Evolutionary conservation across 1,139 yeast species (phyloP).

Genomic region (Geotrichum macrosporum): DNA sequence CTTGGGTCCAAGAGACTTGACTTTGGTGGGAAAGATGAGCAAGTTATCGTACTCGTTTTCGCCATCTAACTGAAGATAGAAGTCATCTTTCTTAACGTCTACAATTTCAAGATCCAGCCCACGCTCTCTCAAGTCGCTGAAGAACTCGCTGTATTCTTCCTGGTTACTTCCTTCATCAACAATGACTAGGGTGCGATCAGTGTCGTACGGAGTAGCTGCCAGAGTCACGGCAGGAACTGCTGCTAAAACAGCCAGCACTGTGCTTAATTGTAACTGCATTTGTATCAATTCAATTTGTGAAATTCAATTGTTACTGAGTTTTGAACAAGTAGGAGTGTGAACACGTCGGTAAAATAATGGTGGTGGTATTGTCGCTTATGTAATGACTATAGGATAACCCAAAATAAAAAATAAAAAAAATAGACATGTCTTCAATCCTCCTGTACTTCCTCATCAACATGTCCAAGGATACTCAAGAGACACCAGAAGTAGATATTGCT

Average conservation of each 20-base stretch:
- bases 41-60: conserved; percentile 50
- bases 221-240: conserved; percentile 17
- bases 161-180: conserved; percentile 27
- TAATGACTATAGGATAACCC: no score
- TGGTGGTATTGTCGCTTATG: not conserved
- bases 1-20: conserved; percentile 42
- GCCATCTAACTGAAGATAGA: conserved; percentile 43
- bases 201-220: conserved; percentile 27
- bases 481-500: conserved; percentile 37
- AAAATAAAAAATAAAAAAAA: no score
- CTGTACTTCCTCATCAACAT: conserved; percentile 1
- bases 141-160: conserved; percentile 35
- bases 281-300: not conserved
- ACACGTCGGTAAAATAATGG: conserved; percentile 12
- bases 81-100: conserved; percentile 32
- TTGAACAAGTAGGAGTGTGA: conserved; percentile 10
- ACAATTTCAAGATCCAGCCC: conserved; percentile 34
- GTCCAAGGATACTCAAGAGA: conserved; percentile 6
- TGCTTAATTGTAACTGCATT: conserved; percentile 16
- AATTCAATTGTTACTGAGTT: not conserved
- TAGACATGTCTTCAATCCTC: no score
- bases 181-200: conserved; percentile 28
- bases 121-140: conserved; percentile 35
- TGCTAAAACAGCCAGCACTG: conserved; percentile 15
- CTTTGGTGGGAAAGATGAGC: conserved; percentile 49